Evolutionary conservation across 768 basidiomycete genomes (phyloP).

Genomic region (Boletus rubroflammeus): DNA sequence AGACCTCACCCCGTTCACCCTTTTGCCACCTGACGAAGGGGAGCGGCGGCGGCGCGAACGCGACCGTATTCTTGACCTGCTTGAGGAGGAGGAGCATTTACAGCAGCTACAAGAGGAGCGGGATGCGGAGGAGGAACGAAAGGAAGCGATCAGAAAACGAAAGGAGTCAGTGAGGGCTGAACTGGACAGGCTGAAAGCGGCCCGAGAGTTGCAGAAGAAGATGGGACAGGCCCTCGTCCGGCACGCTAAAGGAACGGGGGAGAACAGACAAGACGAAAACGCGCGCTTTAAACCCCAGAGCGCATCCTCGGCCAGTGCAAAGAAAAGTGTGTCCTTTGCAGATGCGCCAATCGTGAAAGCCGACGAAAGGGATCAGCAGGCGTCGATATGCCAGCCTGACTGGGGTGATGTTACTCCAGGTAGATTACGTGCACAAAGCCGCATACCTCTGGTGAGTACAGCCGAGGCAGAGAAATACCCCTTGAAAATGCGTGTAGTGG

Average conservation of each 20-base stretch:
- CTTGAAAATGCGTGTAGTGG: constrained; percentile 69
- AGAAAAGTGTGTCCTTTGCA: constrained; percentile 68
- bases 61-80: constrained; percentile 58
- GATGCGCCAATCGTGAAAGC: constrained; percentile 32
- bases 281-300: constrained; percentile 23
- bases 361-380: constrained; percentile 13
- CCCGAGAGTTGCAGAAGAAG: constrained; percentile 62
- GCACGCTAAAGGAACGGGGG: constrained; percentile 37
- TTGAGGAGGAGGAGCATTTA: constrained; percentile 66
- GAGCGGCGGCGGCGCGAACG: constrained; percentile 55
- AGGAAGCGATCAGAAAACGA: constrained; percentile 48
- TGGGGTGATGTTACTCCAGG: constrained; percentile 58
- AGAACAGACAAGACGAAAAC: constrained; percentile 29
- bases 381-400: constrained; percentile 23
- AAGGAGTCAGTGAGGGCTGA: constrained; percentile 46
- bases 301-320: constrained; percentile 35
- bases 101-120: constrained; percentile 42
- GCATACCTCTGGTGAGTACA: constrained; percentile 33
- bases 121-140: constrained; percentile 39
- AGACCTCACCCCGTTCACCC: constrained; percentile 44
- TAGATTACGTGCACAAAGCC: constrained; percentile 40
- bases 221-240: constrained; percentile 69
- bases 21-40: constrained; percentile 44
- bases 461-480: constrained; percentile 38
- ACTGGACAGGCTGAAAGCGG: constrained; percentile 36